Conservation (phyloP, 139 green algal species). For the Zygnema cylindricum region DNA sequence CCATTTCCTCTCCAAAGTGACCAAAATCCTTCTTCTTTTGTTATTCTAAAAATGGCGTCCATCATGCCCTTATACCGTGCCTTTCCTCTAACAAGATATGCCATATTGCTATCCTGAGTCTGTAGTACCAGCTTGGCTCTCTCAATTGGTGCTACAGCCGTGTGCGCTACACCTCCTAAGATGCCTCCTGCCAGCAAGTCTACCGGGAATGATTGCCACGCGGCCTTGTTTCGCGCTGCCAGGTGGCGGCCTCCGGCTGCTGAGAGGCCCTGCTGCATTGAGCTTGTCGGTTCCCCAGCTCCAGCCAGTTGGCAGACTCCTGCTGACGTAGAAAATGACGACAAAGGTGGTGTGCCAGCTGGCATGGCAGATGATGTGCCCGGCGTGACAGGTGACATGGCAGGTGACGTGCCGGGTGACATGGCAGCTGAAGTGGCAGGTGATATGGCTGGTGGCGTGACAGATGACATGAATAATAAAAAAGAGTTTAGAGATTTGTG, state of each 20-base stretch:
- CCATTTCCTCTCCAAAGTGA: slow-evolving; percentile 97
- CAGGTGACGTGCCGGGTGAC: no score
- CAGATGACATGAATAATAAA: no score
- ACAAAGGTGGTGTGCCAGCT: no score
- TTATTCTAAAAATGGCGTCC: slow-evolving; percentile 93
- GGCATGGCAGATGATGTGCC: no score
- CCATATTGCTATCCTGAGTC: slow-evolving; percentile 69
- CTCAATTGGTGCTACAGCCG: slow-evolving; percentile 93
- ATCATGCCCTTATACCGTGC: slow-evolving; percentile 69
- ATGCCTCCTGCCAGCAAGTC: slow-evolving; percentile 80
- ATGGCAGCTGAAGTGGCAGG: no score
- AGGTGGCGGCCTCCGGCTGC: not conserved
- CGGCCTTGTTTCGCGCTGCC: not conserved
- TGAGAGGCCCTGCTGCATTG: not conserved
- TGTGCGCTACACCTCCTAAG: slow-evolving; percentile 92
- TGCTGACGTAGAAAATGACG: no score
- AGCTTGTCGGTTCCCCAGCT: not conserved
- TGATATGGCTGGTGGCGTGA: no score
- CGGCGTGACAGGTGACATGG: no score
- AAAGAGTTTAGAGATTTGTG: no score
- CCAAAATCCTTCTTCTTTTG: slow-evolving; percentile 84
- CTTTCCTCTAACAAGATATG: slow-evolving; percentile 11
- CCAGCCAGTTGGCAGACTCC: not conserved
- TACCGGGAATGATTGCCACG: slow-evolving; percentile 71
- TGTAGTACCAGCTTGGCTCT: slow-evolving; percentile 97